Base-by-base conservation (phyloP, 768 basidiomycete species). In the Russula abietina region DNA sequence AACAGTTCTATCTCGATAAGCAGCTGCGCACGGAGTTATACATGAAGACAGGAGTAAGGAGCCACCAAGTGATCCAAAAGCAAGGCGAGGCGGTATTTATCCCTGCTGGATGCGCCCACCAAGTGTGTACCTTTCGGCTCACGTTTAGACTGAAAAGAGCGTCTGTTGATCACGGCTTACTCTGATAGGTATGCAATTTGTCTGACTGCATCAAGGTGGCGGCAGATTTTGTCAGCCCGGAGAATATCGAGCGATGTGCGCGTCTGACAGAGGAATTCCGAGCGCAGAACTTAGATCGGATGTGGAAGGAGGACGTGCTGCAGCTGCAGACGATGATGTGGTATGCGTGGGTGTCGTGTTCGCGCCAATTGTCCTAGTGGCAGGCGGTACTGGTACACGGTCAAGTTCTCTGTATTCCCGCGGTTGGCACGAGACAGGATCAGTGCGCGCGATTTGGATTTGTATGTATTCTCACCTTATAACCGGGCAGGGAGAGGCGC, bases 121-220 rank as follows among this genome's bases (percentile, higher is more conserved):
- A 93, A 83, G 91, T 89, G 54, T 55, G 81, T 71, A 48, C 0
- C 46, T 39, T 49, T 50, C 16, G 55, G 52, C 60, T 1, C 22
- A 49, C 55, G 4, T 19, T n/a, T 14, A 3, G 30, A 28, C 33
- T 41, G 26, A 28, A 53, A n/a, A 41, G 17, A 16, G 7, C 19
- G 17, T 22, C n/a, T 5, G 45, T 38, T 59, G 46, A 63, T 38
- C 5, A 24, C 9, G 22, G 14, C 28, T 45, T 11, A 9, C 36
- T 43, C 33, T 41, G 4, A 59, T 69, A 96, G 86, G 94, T 97
- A 12, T 89, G 89, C 70, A 97, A 98, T 71, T 75, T 93, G 51
- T 82, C 91, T 17, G 93, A 97, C 73, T 95, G 92, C 70, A 86
- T 98, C 77, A 98, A 98, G 77, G 91, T 97, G 53, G 95, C 95